phyloP scores from a whole-genome alignment of 331 rosid genomes.

The Quercus tomentella region DNA sequence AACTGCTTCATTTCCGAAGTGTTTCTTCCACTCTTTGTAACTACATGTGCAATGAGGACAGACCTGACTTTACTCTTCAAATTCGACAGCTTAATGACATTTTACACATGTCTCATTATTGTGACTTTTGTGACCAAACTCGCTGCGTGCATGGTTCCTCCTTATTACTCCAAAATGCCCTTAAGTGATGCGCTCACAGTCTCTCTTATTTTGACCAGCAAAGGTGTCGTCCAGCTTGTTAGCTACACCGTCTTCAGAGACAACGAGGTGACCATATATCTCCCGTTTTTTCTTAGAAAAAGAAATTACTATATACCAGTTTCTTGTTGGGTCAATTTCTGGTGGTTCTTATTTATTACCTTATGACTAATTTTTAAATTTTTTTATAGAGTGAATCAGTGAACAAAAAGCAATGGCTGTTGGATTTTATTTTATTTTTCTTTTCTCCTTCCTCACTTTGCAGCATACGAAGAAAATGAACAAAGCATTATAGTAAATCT shows the following conservation, averaged over 20 bases:
- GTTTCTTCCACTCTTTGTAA: slow-evolving; percentile 33
- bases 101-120: not conserved
- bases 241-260: not conserved
- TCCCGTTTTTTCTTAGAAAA: not conserved
- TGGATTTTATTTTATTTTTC: too few relatives aligned
- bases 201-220: slow-evolving; percentile 42
- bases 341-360: not conserved
- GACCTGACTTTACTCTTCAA: slow-evolving; percentile 1
- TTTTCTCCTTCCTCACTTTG: too few relatives aligned
- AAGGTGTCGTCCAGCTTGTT: slow-evolving; percentile 35
- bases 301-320: not conserved
- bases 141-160: not conserved
- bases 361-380: too few relatives aligned
- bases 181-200: slow-evolving; percentile 30
- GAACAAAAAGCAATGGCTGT: too few relatives aligned
- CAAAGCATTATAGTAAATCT: too few relatives aligned
- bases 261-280: not conserved
- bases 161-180: slow-evolving; percentile 34
- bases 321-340: not conserved
- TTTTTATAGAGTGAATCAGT: not conserved
- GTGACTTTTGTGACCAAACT: slow-evolving; percentile 13
- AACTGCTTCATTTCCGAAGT: slow-evolving; percentile 22
- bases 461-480: too few relatives aligned
- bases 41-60: slow-evolving; percentile 24
- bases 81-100: fast-evolving